A percentile compares a stretch with the other conserved stretches of the same genome.
Evolutionary conservation across 2,329 filamentous ascomycete genomes (phyloP).

Genomic region (Pyricularia pennisetigena): DNA sequence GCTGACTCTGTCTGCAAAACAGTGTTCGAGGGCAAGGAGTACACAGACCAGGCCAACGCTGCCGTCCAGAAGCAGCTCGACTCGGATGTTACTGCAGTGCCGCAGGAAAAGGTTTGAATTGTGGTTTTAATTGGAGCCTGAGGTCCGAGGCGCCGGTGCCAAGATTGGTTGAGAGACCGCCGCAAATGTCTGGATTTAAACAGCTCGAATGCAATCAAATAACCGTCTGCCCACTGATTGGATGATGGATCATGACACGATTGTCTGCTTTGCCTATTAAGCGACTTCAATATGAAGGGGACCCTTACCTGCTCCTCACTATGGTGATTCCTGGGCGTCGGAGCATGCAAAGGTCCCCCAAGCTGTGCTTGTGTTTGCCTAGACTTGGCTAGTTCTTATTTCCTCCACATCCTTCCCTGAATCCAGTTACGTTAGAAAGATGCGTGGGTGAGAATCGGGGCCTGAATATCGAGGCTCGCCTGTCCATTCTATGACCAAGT

Average conservation of each 20-base stretch:
- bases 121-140: not conserved
- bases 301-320: not conserved
- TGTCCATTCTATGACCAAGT: too few species aligned
- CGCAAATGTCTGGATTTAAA: not conserved
- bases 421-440: not conserved
- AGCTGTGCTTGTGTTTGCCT: not conserved
- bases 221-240: too few species aligned
- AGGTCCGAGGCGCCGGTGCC: not conserved
- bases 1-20: not conserved
- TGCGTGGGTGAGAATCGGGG: not conserved
- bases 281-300: too few species aligned
- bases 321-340: not conserved
- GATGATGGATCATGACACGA: not conserved
- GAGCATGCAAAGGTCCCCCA: not conserved
- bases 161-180: not conserved
- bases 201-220: too few species aligned
- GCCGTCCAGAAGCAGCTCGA: conserved; percentile 8
- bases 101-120: not conserved
- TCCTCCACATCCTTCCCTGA: not conserved
- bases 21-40: conserved; percentile 8
- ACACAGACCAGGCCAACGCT: conserved; percentile 6
- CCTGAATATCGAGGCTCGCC: not conserved
- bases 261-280: not conserved
- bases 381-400: not conserved
- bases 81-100: not conserved